Percentiles rank a stretch among this genome's conserved stretches.
Evolutionary conservation across 2,329 filamentous ascomycete species (phyloP).

Genomic region (Epichloe sylvatica): DNA sequence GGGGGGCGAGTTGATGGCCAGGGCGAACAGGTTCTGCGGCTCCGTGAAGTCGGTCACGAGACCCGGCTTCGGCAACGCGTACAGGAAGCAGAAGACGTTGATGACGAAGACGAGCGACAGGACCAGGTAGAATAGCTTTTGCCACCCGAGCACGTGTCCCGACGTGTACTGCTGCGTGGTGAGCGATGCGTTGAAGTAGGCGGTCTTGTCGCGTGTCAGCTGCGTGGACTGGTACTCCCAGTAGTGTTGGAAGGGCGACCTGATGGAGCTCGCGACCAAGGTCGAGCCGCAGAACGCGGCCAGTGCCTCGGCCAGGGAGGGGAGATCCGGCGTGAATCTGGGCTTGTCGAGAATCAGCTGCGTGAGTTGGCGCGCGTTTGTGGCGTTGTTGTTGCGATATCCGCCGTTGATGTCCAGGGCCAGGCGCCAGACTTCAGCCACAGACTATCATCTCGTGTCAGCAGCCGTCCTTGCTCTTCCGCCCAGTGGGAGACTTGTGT

Average conservation of each 20-base stretch:
- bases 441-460: conserved; percentile 17
- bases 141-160: conserved; percentile 45
- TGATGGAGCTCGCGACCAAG: conserved; percentile 43
- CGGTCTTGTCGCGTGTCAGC: conserved; percentile 25
- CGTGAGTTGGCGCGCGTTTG: conserved; percentile 41
- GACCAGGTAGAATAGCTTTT: conserved; percentile 53
- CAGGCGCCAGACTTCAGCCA: conserved; percentile 39
- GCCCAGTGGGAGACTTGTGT: no score
- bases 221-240: conserved; percentile 27
- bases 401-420: conserved; percentile 45
- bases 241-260: conserved; percentile 45
- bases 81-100: conserved; percentile 51
- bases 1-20: conserved; percentile 50
- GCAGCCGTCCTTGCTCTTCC: not conserved
- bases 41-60: conserved; percentile 69
- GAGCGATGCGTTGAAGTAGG: conserved; percentile 52
- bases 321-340: conserved; percentile 40
- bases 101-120: conserved; percentile 51
- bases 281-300: conserved; percentile 57
- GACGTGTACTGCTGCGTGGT: conserved; percentile 57
- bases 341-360: conserved; percentile 33
- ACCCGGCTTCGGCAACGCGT: conserved; percentile 39
- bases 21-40: conserved; percentile 58
- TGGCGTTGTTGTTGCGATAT: conserved; percentile 38
- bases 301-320: conserved; percentile 55